Evolutionary conservation across 1,139 yeast genomes (phyloP).

Genomic region (Suhomyces anneliseae): DNA sequence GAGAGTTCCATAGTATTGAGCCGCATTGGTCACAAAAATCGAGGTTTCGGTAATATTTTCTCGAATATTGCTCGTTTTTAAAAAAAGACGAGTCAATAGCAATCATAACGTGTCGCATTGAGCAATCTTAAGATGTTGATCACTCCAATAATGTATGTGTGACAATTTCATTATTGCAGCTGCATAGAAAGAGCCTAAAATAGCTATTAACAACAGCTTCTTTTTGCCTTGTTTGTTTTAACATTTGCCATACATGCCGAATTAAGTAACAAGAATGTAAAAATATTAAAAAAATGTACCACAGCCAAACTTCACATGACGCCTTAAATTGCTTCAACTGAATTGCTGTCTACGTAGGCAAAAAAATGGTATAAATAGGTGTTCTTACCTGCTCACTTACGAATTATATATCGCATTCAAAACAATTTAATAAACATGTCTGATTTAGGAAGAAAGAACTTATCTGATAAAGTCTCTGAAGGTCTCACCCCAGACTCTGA

Average conservation of each 20-base stretch:
- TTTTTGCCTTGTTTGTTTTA: background rate
- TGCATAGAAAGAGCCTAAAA: background rate
- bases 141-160: background rate
- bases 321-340: background rate
- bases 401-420: too few species aligned
- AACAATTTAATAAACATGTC: slow-evolving; percentile 39
- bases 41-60: background rate
- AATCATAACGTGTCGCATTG: background rate
- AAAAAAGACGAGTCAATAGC: background rate
- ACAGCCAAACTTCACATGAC: background rate
- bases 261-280: background rate
- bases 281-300: background rate
- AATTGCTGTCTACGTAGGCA: background rate
- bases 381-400: background rate
- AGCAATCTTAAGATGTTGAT: background rate
- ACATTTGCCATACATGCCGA: background rate
- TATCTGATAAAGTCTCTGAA: slow-evolving; percentile 69
- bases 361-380: background rate
- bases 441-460: slow-evolving; percentile 76
- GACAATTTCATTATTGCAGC: background rate
- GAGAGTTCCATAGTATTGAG: too few species aligned
- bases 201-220: background rate
- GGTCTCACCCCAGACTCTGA: slow-evolving; percentile 69
- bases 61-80: background rate
- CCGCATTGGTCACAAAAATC: background rate